Base-by-base conservation (phyloP, 306 rosid genomes). In the Vigna reflexopilosa region DNA sequence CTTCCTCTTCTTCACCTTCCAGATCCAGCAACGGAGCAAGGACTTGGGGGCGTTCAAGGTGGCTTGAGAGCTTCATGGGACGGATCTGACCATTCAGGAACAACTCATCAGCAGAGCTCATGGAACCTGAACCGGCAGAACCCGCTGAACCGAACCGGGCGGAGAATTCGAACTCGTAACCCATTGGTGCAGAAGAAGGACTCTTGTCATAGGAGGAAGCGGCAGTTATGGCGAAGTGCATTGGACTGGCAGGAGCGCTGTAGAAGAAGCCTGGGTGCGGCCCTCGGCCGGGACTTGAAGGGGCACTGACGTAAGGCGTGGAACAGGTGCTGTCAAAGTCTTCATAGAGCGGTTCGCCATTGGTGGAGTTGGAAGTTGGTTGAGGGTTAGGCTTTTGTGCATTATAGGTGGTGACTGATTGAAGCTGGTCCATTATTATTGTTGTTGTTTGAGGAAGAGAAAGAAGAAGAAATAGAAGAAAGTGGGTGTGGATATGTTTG, bases 171-270 rank as follows among this genome's bases (percentile, higher is more conserved):
- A 96, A 96, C 89, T 96, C 99, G 68, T 77, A 88, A 3, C 83
- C 76, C 3, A 84, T 47, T 1, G 96, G 81, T 1, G 85, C 79
- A 4, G 91, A 73, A 17, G 49, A 67, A 2, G 69, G 63, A 13
- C 87, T 70, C 13, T 14, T 9, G 10, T 61, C 28, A 49, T 70
- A 49, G 59, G 61, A 62, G 2, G 87, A 75, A 1, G 80, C 51
- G 6, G 90, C 83, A 36, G 91, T 66, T 3, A 96, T 77, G 0
- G 89, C 85, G 20, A 89, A 91, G 86, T 96, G 99, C 90, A 91
- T 84, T 63, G 99, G 99, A 56, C 99, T 93, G 0, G 97, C 93
- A 9, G 99, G 99, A 2, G 98, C 98, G 4, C 99, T 96, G 88
- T 96, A 96, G 80, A 83, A 93, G 58, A 93, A 91, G 4, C 97